Evolutionary conservation across 257 asterid species (phyloP), one percentile per base, ranked within the genome.

Genomic region (Asclepias syriaca): DNA sequence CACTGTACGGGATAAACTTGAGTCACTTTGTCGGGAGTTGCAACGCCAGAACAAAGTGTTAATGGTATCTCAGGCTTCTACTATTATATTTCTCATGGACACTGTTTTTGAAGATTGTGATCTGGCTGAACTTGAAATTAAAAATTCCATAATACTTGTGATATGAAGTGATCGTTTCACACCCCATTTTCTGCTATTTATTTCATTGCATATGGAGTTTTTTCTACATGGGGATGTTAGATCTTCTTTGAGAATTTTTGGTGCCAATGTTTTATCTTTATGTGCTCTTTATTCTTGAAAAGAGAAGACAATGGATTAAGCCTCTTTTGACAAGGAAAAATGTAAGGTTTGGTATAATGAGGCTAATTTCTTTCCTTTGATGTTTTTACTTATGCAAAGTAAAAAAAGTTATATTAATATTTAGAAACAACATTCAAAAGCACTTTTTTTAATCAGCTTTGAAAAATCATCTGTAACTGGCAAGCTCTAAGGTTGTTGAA

Each of bases 1-100:
- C 81, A 80, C 97, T 69, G 98, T 95, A 69, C 88, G 93, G 79
- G 96, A 88, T 86, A 95, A 84, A 84, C 97, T 95, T 27, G 99
- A 95, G 86, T 92, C 99, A 66, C 74, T 92, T 73, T 95, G 99
- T 85, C 86, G 99, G 77, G 99, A 92, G 88, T 87, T 95, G 84
- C 99, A 92, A 81, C 96, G 96, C 27, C 98, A 95, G 81, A 95
- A 95, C 85, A 95, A 95, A 83, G 66, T 82, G 75, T 82, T 95
- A 73, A 88, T 90, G 98, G 98, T 92, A 92, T 63, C 53, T 57
- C 29, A 24, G 50, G 34, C 53, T 69, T 69, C 56, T 65, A 21
- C 58, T 73, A 57, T 66, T 69, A 45, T 55, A 66, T 67, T 66
- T 65, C 53, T 32, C 61, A 49, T 56, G 67, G 61, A 70, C 57